Conservation (phyloP, 192 early-diverging fungal genomes). For the Rhizoclosmatium globosum region DNA sequence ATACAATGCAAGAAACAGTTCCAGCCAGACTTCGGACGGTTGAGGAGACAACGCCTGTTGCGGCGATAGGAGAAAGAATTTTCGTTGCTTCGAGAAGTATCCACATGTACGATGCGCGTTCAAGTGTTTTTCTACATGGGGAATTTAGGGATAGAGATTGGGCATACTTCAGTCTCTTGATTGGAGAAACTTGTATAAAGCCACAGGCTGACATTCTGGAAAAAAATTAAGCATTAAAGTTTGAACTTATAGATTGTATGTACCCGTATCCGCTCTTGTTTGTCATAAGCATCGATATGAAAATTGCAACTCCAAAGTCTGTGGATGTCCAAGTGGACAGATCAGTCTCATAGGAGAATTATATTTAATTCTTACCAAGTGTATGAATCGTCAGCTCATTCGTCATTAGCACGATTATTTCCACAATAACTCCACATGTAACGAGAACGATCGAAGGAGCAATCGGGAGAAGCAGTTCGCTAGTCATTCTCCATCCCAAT, state of each 20-base stretch:
- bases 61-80: conserved; percentile 26
- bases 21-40: conserved; percentile 7
- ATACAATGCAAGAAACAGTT: conserved; percentile 26
- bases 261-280: conserved; percentile 27
- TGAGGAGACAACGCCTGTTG: conserved; percentile 14
- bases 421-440: conserved; percentile 1
- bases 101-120: conserved; percentile 24
- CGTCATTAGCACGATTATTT: background rate
- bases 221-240: background rate
- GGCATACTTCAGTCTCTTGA: conserved; percentile 17
- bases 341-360: background rate
- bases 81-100: conserved; percentile 28
- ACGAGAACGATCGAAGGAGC: background rate
- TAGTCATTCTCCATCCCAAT: background rate
- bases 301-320: conserved; percentile 33
- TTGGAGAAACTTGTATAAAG: conserved; percentile 20
- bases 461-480: background rate
- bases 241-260: background rate
- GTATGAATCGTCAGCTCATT: conserved; percentile 14
- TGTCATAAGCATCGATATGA: conserved; percentile 33
- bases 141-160: conserved; percentile 31
- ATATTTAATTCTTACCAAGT: conserved; percentile 13
- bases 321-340: background rate
- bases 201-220: conserved; percentile 28
- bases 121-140: conserved; percentile 32